These are phyloP conservation scores for Scopulariopsis brevicaulis DNA, from an alignment of 2,329 filamentous ascomycete genomes.

Conservation along the genomic window DNA sequence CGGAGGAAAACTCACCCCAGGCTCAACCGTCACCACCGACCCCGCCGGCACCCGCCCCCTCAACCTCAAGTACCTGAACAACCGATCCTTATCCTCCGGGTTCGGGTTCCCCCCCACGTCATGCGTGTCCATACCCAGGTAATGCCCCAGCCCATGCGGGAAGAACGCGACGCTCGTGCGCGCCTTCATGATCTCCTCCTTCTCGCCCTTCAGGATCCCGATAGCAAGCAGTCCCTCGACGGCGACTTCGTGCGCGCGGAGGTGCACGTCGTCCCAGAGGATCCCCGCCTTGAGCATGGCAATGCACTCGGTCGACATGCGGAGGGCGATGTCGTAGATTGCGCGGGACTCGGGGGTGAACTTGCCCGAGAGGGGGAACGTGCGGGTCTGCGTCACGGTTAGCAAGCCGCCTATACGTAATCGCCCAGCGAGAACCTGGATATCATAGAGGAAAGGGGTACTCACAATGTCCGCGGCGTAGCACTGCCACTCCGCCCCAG, in stretches of 20 bases:
- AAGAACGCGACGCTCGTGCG: slow-evolving; percentile 85
- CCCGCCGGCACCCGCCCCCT: slow-evolving; percentile 64
- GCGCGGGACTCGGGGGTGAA: slow-evolving; percentile 59
- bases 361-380: slow-evolving; percentile 68
- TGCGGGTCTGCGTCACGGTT: slow-evolving; percentile 51
- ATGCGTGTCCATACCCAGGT: slow-evolving; percentile 87
- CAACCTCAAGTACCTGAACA: slow-evolving; percentile 82
- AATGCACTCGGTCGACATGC: slow-evolving; percentile 78
- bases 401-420: background rate
- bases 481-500: slow-evolving; percentile 64
- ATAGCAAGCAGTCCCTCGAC: slow-evolving; percentile 68
- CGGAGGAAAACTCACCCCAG: slow-evolving; percentile 49
- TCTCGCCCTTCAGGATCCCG: slow-evolving; percentile 59
- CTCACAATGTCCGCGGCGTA: slow-evolving; percentile 58
- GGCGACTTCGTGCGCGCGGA: slow-evolving; percentile 68
- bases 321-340: slow-evolving; percentile 73
- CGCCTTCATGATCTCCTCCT: slow-evolving; percentile 62
- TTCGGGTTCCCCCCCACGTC: slow-evolving; percentile 73
- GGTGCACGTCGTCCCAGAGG: slow-evolving; percentile 71
- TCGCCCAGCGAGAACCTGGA: background rate
- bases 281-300: slow-evolving; percentile 61
- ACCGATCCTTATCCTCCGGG: slow-evolving; percentile 64
- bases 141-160: slow-evolving; percentile 83
- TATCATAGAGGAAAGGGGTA: slow-evolving; percentile 4
- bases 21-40: slow-evolving; percentile 88